These are phyloP conservation scores for Diaporthe citri DNA, from an alignment of 2,329 filamentous ascomycete species.

Conservation along the genomic window DNA sequence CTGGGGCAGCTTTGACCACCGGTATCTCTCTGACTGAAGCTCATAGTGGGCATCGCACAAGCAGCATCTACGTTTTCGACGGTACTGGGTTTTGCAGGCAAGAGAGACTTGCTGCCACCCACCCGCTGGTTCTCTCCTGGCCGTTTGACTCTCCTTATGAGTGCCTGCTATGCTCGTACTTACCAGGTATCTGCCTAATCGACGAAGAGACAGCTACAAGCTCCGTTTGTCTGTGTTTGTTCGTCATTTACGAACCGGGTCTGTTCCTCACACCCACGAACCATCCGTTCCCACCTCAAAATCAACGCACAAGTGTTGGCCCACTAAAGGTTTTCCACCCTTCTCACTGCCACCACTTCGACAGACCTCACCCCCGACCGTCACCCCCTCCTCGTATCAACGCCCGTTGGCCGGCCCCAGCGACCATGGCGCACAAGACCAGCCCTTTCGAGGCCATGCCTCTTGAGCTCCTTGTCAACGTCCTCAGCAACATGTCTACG, in stretches of 20 bases:
- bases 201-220: not conserved
- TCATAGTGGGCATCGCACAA: not conserved
- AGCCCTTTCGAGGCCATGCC: constrained; percentile 1
- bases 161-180: too few species aligned
- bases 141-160: too few species aligned
- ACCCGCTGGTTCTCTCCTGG: too few species aligned
- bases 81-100: not conserved
- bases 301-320: not conserved
- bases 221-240: not conserved
- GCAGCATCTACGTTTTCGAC: not conserved
- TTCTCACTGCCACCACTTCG: not conserved
- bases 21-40: not conserved
- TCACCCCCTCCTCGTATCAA: not conserved
- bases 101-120: too few species aligned
- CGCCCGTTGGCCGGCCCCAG: not conserved
- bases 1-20: too few species aligned
- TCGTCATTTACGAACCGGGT: not conserved
- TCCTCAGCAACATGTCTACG: not conserved
- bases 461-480: not conserved
- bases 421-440: not conserved
- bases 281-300: not conserved
- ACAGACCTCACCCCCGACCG: not conserved
- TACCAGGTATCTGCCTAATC: not conserved
- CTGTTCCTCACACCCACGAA: not conserved
- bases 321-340: not conserved